A percentile compares a stretch with the other conserved stretches of the same genome.
These are phyloP conservation scores for Parafenestella ontariensis DNA, from an alignment of 2,329 filamentous ascomycete species.

Conservation along the genomic window DNA sequence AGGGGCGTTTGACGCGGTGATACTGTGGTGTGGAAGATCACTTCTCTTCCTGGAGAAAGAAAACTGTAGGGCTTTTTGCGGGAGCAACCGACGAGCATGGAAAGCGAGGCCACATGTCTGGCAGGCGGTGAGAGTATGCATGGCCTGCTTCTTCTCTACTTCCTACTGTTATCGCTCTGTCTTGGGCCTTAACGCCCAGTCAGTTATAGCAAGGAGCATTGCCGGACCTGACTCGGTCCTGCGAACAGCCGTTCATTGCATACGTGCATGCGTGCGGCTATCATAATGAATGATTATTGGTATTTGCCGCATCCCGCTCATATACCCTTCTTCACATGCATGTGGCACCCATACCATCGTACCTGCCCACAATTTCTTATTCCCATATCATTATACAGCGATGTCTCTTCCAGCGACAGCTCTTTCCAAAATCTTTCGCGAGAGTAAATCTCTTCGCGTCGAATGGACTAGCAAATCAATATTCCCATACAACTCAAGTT, in stretches of 20 bases:
- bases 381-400: no score
- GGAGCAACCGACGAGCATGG: neutral
- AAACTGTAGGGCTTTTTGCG: neutral
- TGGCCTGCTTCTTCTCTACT: no score
- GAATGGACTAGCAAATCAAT: no score
- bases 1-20: neutral
- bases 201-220: neutral
- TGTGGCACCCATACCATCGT: no score
- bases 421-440: no score
- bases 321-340: neutral
- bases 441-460: no score
- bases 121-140: neutral
- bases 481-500: no score
- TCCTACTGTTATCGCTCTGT: neutral
- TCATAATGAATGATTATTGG: neutral
- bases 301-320: neutral
- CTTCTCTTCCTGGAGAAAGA: neutral
- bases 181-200: neutral
- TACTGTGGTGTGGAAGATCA: neutral
- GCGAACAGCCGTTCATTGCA: conserved; percentile 16
- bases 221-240: conserved; percentile 2
- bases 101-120: neutral
- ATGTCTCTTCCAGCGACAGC: no score
- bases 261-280: neutral
- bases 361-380: no score